phyloP scores from a whole-genome alignment of 2,329 filamentous ascomycete species.

The Microsporum canis region DNA sequence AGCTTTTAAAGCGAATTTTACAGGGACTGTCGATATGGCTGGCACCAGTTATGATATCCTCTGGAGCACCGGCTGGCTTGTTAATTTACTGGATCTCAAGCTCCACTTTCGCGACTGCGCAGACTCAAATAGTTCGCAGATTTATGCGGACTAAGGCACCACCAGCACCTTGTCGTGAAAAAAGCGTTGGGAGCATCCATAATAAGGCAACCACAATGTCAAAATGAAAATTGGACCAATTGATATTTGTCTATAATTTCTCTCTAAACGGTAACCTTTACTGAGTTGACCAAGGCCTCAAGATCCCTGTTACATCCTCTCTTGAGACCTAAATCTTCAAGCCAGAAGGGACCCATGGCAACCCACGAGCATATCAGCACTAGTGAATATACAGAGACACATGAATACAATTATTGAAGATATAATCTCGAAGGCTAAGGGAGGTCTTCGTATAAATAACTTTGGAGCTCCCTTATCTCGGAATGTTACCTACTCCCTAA shows the following conservation, averaged over 20 bases:
- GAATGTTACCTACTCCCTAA: no score
- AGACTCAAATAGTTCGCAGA: conserved; percentile 30
- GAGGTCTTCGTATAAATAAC: no score
- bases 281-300: no score
- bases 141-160: conserved; percentile 28
- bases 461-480: no score
- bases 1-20: conserved; percentile 23
- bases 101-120: conserved; percentile 31
- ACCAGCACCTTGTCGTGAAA: conserved; percentile 21
- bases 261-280: background rate
- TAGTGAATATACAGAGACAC: no score
- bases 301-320: no score
- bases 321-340: no score
- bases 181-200: background rate
- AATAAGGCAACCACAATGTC: background rate
- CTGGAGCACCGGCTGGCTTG: conserved; percentile 35
- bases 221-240: background rate
- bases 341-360: no score
- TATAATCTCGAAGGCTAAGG: no score
- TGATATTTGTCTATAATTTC: background rate
- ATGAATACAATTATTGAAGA: no score
- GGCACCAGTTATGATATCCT: conserved; percentile 25
- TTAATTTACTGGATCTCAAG: conserved; percentile 43
- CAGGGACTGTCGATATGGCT: conserved; percentile 32
- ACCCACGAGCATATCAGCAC: no score